Evolutionary conservation across 2,329 filamentous ascomycete species (phyloP), one percentile per base, ranked within the genome.

Genomic region (Pseudopyrenochaeta lycopersici): DNA sequence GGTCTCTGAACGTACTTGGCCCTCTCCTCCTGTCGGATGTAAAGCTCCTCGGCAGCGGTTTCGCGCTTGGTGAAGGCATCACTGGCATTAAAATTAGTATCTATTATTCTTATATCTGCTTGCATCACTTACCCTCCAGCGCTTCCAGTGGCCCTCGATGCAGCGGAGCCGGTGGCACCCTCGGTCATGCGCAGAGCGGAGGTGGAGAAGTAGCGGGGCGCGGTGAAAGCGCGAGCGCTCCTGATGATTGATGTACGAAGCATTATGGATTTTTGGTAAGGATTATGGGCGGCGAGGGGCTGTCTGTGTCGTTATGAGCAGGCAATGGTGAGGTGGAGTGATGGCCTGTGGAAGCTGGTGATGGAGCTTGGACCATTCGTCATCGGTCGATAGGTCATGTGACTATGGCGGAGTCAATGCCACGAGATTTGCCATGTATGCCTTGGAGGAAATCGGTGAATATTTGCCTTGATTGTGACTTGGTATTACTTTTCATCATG

Each of bases 41-140:
- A 91, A 67, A 86, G 86, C 77, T 92, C 89, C 82, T 98, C 95
- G 75, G 82, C 84, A 65, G 94, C 94, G 75, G 89, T 86, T 81
- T 99, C 95, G 69, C 95, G 92, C 81, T 89, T 90, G 81, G 89
- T 91, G 86, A 97, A 99, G 52, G 91, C 87, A 75, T 99, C 94
- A 68, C 94, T 96, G 64, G 67, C 3, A 15, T 7, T 39, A 12
- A 10, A 4, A 43, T 69, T 49, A 66, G 62, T 33, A 17, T 35
- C 11, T 11, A 1, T 30, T 5, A 17, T 29, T 35, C 3, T 10
- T 9, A 11, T 3, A 18, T 6, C 18, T 41, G 49, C 48, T 48
- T 43, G 49, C 32, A 40, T 35, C 33, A 57, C 70, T 60, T 59
- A 77, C 76, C 69, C 73, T 43, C 65, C 58, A 46, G 73, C 73